phyloP scores from a whole-genome alignment of 306 rosid genomes.

The Arachis stenosperma region DNA sequence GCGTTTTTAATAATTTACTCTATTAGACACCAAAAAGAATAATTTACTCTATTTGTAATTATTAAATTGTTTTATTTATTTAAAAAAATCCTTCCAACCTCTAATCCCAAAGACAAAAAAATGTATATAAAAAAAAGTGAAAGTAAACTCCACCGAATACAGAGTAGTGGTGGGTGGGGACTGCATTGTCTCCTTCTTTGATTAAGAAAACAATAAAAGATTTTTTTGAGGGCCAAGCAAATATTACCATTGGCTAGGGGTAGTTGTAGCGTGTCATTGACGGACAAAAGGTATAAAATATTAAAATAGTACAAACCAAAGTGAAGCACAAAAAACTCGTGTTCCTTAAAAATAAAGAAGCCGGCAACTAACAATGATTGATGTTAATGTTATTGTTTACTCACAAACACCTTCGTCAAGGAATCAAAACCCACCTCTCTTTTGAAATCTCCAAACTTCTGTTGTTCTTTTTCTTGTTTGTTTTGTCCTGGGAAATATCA shows the following conservation, averaged over 20 bases:
- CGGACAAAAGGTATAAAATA: background rate
- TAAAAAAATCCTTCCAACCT: too few species aligned
- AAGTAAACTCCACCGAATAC: background rate
- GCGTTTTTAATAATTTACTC: too few species aligned
- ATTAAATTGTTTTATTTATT: too few species aligned
- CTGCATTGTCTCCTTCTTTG: background rate
- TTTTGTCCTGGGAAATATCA: too few species aligned
- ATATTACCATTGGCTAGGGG: background rate
- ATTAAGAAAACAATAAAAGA: background rate
- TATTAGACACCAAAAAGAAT: too few species aligned
- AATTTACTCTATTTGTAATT: too few species aligned
- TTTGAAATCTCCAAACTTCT: background rate
- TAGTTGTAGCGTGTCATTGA: background rate
- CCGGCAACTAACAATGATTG: conserved; percentile 4
- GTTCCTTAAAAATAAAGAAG: conserved; percentile 13
- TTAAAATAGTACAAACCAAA: background rate
- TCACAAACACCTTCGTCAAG: background rate
- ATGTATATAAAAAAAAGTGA: too few species aligned
- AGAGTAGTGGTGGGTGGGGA: background rate
- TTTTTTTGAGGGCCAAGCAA: background rate
- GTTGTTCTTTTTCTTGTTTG: background rate
- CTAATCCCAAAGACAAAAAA: too few species aligned
- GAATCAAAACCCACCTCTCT: conserved; percentile 33
- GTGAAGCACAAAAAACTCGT: conserved; percentile 38
- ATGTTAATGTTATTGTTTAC: background rate